Percentiles rank a stretch among this genome's conserved stretches.
Evolutionary conservation across 73 alveolate genomes (phyloP).

Genomic region (Tetrahymena thermophila): DNA sequence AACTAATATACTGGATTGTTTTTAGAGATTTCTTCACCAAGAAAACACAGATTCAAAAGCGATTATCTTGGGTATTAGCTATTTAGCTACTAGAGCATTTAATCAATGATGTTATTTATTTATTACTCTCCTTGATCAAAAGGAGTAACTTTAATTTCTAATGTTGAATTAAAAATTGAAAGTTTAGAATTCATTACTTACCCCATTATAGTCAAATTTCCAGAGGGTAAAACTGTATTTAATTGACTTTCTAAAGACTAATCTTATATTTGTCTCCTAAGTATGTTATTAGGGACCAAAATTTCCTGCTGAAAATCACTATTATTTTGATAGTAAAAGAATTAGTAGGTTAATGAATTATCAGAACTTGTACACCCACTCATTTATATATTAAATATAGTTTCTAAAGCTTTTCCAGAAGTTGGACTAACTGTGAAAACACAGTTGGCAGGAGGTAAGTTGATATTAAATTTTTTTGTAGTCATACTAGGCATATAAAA

Average conservation of each 20-base stretch:
- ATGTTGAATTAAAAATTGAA: neutral
- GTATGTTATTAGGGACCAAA: neutral
- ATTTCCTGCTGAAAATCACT: neutral
- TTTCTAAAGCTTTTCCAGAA: neutral
- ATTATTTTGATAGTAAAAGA: neutral
- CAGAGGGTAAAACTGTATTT: neutral
- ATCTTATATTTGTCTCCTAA: neutral
- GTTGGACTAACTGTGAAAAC: neutral
- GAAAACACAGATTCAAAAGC: neutral
- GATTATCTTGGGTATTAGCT: neutral
- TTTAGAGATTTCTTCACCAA: neutral
- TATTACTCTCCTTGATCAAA: neutral
- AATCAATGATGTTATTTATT: neutral
- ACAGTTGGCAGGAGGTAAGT: neutral
- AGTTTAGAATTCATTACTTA: neutral
- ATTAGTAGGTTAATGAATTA: neutral
- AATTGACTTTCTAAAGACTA: too few species aligned
- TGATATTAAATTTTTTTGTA: too few species aligned
- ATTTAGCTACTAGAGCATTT: neutral
- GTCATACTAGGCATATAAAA: neutral
- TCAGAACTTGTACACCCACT: neutral
- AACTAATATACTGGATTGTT: neutral
- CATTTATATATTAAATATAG: neutral
- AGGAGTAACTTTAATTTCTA: neutral
- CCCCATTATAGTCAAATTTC: neutral